These are phyloP conservation scores for Eimeria acervulina DNA, from an alignment of 169 alveolate genomes.

Conservation along the genomic window DNA sequence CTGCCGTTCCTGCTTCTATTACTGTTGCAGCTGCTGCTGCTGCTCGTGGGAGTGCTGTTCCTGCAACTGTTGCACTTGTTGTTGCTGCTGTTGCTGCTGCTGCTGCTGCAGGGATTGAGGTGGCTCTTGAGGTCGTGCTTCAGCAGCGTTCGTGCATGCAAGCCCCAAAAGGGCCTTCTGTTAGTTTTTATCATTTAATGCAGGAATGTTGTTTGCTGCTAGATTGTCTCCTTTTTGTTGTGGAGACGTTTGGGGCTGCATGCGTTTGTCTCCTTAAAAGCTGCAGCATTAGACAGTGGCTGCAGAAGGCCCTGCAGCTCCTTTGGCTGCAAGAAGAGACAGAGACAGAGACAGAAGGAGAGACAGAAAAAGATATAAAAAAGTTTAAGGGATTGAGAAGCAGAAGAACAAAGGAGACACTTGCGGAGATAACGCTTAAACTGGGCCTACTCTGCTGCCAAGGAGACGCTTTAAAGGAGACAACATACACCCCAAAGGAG, in stretches of 20 bases:
- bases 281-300: neutral
- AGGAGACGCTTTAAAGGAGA: neutral
- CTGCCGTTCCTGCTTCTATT: neutral
- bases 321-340: neutral
- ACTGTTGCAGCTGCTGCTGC: neutral
- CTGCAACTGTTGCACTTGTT: neutral
- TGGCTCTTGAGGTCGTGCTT: neutral
- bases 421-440: neutral
- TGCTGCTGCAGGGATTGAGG: conserved; percentile 14
- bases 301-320: neutral
- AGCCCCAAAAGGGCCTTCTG: neutral
- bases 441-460: neutral
- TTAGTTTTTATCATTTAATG: neutral
- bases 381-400: neutral
- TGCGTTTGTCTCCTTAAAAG: neutral
- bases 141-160: neutral
- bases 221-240: neutral
- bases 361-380: neutral
- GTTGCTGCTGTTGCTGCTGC: neutral
- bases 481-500: neutral
- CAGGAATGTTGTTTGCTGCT: neutral
- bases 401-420: neutral
- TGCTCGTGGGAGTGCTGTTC: neutral
- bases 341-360: neutral
- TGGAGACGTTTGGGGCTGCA: conserved; percentile 6